Base-by-base conservation (phyloP, 805 yeast genomes). In the Schwanniomyces occidentalis region DNA sequence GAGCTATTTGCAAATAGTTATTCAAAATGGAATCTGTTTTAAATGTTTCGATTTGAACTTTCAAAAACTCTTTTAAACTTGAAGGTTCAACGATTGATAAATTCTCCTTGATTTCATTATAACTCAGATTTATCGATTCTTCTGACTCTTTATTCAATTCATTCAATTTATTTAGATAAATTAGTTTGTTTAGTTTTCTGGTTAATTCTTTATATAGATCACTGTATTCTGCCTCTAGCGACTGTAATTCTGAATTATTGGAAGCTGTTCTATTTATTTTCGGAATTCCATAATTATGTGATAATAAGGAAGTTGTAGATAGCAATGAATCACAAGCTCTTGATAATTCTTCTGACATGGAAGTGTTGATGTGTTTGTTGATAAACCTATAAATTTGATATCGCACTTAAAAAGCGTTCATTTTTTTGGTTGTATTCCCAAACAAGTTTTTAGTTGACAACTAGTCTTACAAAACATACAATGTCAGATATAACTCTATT, bases 221-320 rank as follows among this genome's bases (percentile, higher is more conserved):
- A 27, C 42, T 44, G 42, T 67, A 65, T 31, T 51, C 47, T 6
- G 27, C 24, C 37, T 65, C 70, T 13, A 57, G 47, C 15, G 29
- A 39, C 8, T 33, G 31, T 15, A 38, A 33, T 22, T 41, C 38
- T 27, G 27, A 20, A 22, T 34, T 28, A 2, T 2, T 29, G 8
- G 21, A 16, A 16, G 16, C 5, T 16, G 9, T 25, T 10, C 34
- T 15, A 12, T 31, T 16, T n/a, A 40, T 21, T 19, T 24, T 34
- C 3, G 65, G 69, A 8, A 64, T 42, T 4, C 71, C 71, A 39
- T 54, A 63, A 24, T 52, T 52, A 36, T 61, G 71, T 5, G 48
- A 34, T 20, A 62, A 58, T 12, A 57, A 28, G 2, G 48, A 44
- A 2, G 58, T 56, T 15, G 41, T 22, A 5, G 38, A 19, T 6